These are phyloP conservation scores for Bigelowiella natans DNA, from an alignment of 78 protist species.

Conservation along the genomic window DNA sequence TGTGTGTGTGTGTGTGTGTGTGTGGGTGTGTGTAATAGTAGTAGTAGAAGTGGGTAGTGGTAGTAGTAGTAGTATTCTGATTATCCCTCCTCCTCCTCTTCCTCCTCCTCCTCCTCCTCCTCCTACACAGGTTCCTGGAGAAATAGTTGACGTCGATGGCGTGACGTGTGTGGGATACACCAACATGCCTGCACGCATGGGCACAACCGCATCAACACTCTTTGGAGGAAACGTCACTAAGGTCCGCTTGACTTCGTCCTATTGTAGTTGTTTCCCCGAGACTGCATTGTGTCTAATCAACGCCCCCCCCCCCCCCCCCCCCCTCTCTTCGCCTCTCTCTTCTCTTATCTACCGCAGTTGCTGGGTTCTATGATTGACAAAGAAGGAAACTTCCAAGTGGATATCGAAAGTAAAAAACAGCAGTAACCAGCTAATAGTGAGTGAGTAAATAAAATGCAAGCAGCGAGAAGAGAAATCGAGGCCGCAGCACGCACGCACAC, in stretches of 20 bases:
- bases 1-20: no score
- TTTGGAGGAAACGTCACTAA: conserved; percentile 43
- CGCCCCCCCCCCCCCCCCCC: no score
- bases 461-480: background rate
- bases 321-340: background rate
- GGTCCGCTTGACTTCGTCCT: no score
- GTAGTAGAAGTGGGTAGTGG: no score
- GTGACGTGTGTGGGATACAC: conserved; percentile 67
- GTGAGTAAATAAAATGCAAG: background rate
- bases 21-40: no score
- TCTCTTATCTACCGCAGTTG: background rate
- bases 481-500: background rate
- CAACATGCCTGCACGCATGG: conserved; percentile 82
- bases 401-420: background rate
- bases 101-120: background rate
- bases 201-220: conserved; percentile 31
- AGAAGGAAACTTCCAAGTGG: background rate
- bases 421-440: background rate
- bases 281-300: no score
- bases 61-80: no score
- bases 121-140: conserved; percentile 4
- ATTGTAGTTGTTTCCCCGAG: no score
- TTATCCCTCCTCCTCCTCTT: background rate
- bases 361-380: background rate
- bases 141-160: conserved; percentile 38